phyloP scores from a whole-genome alignment of 2,329 filamentous ascomycete species.

The Dothideomycetes sp. region DNA sequence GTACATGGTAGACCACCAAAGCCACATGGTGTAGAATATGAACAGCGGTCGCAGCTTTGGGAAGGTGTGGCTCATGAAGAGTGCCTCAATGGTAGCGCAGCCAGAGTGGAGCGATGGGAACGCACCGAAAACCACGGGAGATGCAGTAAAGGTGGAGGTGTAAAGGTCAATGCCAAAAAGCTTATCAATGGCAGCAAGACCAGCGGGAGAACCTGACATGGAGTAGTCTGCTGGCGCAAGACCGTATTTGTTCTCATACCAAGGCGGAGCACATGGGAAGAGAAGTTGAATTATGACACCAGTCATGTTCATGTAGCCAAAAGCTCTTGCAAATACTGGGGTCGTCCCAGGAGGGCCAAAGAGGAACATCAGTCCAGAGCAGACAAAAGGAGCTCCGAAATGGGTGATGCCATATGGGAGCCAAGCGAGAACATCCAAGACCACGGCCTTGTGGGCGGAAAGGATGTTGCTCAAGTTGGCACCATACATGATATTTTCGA shows the following conservation, averaged over 20 bases:
- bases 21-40: constrained; percentile 76
- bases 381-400: constrained; percentile 74
- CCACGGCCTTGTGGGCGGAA: constrained; percentile 73
- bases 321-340: constrained; percentile 73
- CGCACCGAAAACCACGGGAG: constrained; percentile 85
- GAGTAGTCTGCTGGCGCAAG: constrained; percentile 85
- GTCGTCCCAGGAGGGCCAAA: constrained; percentile 79
- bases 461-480: constrained; percentile 94
- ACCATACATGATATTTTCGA: constrained; percentile 94
- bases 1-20: constrained; percentile 99
- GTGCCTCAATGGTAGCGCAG: constrained; percentile 75
- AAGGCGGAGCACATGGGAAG: constrained; percentile 89
- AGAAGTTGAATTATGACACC: constrained; percentile 81
- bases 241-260: constrained; percentile 92
- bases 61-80: constrained; percentile 91
- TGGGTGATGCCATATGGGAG: constrained; percentile 86
- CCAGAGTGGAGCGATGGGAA: constrained; percentile 90
- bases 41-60: constrained; percentile 71
- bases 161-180: constrained; percentile 89
- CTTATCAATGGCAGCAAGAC: constrained; percentile 76
- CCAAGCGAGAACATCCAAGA: constrained; percentile 84
- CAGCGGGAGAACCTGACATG: constrained; percentile 80
- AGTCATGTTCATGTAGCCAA: constrained; percentile 84
- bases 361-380: constrained; percentile 70
- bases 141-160: constrained; percentile 82